Evolutionary conservation across 2,329 filamentous ascomycete species (phyloP), one percentile per base, ranked within the genome.

Genomic region (Hawksworthiomyces lignivorus): DNA sequence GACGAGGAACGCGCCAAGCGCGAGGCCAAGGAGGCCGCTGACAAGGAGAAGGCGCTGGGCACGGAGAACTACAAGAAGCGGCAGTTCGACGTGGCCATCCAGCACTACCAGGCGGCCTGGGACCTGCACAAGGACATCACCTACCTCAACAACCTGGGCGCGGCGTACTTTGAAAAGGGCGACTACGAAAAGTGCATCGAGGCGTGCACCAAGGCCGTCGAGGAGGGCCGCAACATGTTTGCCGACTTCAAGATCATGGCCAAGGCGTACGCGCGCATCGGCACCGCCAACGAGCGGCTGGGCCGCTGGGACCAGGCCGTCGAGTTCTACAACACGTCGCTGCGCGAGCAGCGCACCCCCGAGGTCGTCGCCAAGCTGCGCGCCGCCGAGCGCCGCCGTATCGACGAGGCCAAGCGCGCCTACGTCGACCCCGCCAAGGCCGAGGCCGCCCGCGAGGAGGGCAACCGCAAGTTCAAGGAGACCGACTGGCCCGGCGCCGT

Each of bases 31-130:
- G 86, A 83, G 56, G 87, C 84, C 49, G 92, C 89, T 33, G 92
- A 98, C 55, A 86, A 88, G 61, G 85, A 96, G 67, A 98, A 98
- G 78, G 85, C 82, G 22, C 72, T 94, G 44, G 92, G 92, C 44
- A 98, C 90, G 12, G 87, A 92, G 54, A 82, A 83, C 62, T 98
- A 98, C 75, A 98, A 98, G 82, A 97, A 97, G 77, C 83, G 87
- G 53, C 82, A 96, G 60, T 96, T 98, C 53, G 92, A 97, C 56
- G 80, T 84, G 58, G 92, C 92, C 38, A 96, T 98, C 56, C 79
- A 82, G 59, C 87, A 98, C 69, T 98, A 98, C 72, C 77, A 64
- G 61, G 94, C 94, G 63, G 92, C 92, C 0, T 98, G 92, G 92
- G 89, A 95, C 46, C 65, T 85, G 29, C 74, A 87, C 77, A 92